Conservation (phyloP, 257 asterid species). For the Oldenlandia corymbosa region DNA sequence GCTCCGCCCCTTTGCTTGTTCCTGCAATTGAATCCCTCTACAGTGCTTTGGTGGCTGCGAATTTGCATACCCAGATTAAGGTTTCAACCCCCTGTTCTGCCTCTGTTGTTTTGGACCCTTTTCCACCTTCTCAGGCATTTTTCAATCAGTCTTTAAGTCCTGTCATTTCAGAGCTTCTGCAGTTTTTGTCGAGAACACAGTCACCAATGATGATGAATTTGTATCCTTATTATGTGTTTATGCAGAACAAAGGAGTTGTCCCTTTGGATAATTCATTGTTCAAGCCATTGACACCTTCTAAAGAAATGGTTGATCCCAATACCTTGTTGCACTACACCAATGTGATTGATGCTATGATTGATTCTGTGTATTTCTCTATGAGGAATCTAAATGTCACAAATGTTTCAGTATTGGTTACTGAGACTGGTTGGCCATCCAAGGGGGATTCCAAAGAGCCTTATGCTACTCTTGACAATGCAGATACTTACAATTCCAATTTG, state of each 20-base stretch:
- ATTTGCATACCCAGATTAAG: constrained; percentile 72
- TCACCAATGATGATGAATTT: constrained; percentile 98
- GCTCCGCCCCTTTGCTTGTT: constrained; percentile 76
- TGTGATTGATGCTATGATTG: constrained; percentile 92
- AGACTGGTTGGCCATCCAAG: constrained; percentile 94
- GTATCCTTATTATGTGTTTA: constrained; percentile 92
- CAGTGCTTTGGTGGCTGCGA: constrained; percentile 76
- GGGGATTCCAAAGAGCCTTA: constrained; percentile 93
- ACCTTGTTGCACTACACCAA: constrained; percentile 84
- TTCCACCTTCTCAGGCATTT: constrained; percentile 94
- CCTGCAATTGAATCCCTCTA: constrained; percentile 94
- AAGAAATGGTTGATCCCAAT: constrained; percentile 95
- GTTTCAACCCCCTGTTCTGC: constrained; percentile 83
- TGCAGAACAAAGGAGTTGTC: constrained; percentile 96
- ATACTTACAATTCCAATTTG: constrained; percentile 77
- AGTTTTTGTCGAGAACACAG: constrained; percentile 63
- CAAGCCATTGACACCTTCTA: constrained; percentile 89
- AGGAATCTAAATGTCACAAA: constrained; percentile 76
- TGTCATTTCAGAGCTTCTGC: constrained; percentile 54
- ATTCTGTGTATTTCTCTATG: constrained; percentile 90
- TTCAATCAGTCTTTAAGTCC: constrained; percentile 72
- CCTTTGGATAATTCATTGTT: constrained; percentile 80
- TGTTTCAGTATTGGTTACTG: constrained; percentile 70
- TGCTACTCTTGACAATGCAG: constrained; percentile 81
- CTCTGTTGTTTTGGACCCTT: constrained; percentile 70